Base-by-base conservation (phyloP, 2,329 filamentous ascomycete genomes). In the Fusarium azukiicola region DNA sequence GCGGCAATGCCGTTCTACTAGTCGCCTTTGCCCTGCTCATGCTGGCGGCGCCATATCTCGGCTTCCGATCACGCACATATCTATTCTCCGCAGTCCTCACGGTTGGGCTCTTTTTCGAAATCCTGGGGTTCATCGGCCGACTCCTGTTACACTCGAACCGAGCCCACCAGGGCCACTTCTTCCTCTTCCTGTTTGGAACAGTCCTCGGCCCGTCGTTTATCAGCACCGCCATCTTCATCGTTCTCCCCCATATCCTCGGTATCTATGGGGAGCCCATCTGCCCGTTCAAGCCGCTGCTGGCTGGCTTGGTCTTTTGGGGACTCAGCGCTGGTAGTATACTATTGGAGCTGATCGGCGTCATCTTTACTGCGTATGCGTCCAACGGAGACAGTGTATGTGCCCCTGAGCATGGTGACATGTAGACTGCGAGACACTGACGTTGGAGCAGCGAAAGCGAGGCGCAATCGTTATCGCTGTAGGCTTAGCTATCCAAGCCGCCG, bases 121-220 rank as follows among this genome's bases (percentile, higher is more conserved):
- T 89, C 12, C 49, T 91, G 56, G 90, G 90, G 19, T 92, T 91
- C 74, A 83, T 88, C 19, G 90, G 89, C 7, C 87, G 89, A 49
- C 71, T 92, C 11, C 80, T 91, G 42, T 85, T 91, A 17, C 85
- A 85, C 54, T 82, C 79, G 12, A 78, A 85, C 40, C 80, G 81
- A 13, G 83, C 84, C 50, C 87, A 82, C 73, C 84, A 85, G 64
- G 81, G 82, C 6, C 87, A 84, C 73, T 91, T 91, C 75, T 83
- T 87, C 16, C 77, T 92, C 8, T 91, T 86, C 72, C 81, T 92
- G 44, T 77, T 90, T 17, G 90, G 91, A 23, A 91, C 90, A 3
- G 83, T 89, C 27, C 81, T 90, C 47, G 91, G 90, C 2, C 89
- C 91, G 21, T 89, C 88, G 5, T 84, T 91, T 50, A 87, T 91